Base-by-base conservation (phyloP, 495 filamentous ascomycete species). In the Penicillium samsonianum region DNA sequence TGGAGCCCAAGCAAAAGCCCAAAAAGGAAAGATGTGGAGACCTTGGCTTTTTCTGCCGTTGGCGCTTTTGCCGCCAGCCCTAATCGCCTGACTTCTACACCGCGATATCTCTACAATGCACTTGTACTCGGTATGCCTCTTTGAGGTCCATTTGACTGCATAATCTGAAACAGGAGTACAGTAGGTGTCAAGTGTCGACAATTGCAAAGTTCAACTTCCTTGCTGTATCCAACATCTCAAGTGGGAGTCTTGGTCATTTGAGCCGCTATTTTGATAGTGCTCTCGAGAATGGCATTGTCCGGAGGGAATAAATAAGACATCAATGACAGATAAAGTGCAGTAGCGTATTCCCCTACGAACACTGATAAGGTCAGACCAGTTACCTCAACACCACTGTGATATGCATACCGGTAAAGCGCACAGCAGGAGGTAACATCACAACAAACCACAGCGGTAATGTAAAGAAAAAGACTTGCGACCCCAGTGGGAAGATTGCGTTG, bases 11-110 rank as follows among this genome's bases (percentile, higher is more conserved):
- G 50, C 37, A 49, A 41, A 45, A 28, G 50, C 43, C 40, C 37
- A 23, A 44, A 30, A 31, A 19, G 48, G 46, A 41, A 47, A 44
- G 20, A 20, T 45, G 55, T 52, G 45, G 46, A 14, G 55, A 58
- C 30, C 38, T 33, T 16, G 47, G 26, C 40, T 51, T 50, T 51
- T 43, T 3, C 23, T 17, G 4, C 52, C 51, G 19, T 54, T 54
- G 41, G 41, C 52, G 52, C 52, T 45, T 54, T 45, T 54, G 28
- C 52, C 52, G 52, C 52, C 52, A 45, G 5, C 49, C 49, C 42
- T 54, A 45, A 53, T 33, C 38, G 50, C 37, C 38, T 42, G 5
- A 20, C 8, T 8, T 43, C 35, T 43, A 28, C 50, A 51, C 49
- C 49, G 49, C 48, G 33, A 50, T 6, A 37, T 28, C 37, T 42